phyloP scores from a whole-genome alignment of 106 monocot genomes.

The Cymbidium sinense region DNA sequence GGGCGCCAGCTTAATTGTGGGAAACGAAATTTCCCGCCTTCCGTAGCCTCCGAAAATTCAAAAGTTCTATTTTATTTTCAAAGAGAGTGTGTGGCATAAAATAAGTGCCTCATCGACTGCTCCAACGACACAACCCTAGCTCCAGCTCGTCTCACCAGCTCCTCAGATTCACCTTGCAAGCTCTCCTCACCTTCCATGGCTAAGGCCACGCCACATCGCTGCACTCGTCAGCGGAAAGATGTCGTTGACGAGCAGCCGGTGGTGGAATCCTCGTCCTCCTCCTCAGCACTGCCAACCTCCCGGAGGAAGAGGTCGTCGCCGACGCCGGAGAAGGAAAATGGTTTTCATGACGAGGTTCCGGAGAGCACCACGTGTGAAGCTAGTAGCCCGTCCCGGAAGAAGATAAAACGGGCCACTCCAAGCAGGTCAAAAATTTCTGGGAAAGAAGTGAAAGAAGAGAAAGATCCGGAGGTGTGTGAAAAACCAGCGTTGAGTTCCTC shows the following conservation, averaged over 20 bases:
- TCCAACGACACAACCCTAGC: not conserved
- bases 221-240: not conserved
- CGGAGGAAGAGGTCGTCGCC: not conserved
- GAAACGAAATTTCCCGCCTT: not conserved
- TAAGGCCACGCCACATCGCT: not conserved
- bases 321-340: not conserved
- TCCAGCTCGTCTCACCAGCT: not conserved
- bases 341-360: not conserved
- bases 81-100: not conserved
- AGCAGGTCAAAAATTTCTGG: no score
- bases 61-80: not conserved
- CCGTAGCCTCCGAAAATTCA: not conserved
- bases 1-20: not conserved
- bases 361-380: no score
- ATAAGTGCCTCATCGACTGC: not conserved
- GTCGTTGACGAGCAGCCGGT: not conserved
- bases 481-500: no score
- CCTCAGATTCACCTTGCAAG: not conserved
- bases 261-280: not conserved
- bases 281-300: not conserved
- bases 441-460: no score
- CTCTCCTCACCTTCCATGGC: not conserved
- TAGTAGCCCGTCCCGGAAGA: not conserved
- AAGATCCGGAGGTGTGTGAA: no score
- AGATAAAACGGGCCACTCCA: not conserved